Conservation (phyloP, 108 stramenopile species). For the Mayamaea pseudoterrestris region DNA sequence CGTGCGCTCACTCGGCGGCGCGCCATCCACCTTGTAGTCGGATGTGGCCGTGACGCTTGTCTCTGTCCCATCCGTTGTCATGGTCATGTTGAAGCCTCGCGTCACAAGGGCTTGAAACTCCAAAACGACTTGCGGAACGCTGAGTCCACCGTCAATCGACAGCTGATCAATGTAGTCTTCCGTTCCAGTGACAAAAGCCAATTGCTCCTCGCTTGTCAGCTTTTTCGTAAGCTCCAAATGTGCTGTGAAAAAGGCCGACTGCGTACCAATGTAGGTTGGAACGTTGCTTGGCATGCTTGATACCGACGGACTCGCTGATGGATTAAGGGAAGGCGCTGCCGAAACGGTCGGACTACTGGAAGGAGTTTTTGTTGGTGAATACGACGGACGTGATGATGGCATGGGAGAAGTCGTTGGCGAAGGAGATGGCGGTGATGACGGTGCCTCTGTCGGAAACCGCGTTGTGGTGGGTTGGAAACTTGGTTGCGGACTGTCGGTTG, state of each 20-base stretch:
- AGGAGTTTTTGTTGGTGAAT: not conserved
- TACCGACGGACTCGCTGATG: too few relatives aligned
- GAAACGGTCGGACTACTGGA: not conserved
- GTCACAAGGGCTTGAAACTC: not conserved
- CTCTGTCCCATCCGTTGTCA: not conserved
- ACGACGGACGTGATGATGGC: not conserved
- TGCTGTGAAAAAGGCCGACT: not conserved
- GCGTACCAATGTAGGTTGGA: not conserved
- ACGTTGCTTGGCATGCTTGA: too few relatives aligned
- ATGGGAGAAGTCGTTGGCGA: not conserved
- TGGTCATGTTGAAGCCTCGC: not conserved
- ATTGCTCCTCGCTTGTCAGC: too few relatives aligned
- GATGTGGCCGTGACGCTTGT: too few relatives aligned
- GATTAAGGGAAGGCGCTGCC: conserved; percentile 1
- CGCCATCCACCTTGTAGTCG: too few relatives aligned
- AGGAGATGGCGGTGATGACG: not conserved
- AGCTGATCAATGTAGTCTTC: not conserved
- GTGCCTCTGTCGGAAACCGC: not conserved
- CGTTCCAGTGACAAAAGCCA: too few relatives aligned
- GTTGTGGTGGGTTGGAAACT: not conserved
- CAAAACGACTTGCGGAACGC: not conserved
- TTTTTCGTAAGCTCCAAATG: too few relatives aligned
- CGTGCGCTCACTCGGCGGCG: too few relatives aligned
- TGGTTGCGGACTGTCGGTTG: not conserved
- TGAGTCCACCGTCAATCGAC: too few relatives aligned